These are phyloP conservation scores for Aristolochia contorta DNA, from an alignment of 164 flowering plant genomes.

Conservation along the genomic window DNA sequence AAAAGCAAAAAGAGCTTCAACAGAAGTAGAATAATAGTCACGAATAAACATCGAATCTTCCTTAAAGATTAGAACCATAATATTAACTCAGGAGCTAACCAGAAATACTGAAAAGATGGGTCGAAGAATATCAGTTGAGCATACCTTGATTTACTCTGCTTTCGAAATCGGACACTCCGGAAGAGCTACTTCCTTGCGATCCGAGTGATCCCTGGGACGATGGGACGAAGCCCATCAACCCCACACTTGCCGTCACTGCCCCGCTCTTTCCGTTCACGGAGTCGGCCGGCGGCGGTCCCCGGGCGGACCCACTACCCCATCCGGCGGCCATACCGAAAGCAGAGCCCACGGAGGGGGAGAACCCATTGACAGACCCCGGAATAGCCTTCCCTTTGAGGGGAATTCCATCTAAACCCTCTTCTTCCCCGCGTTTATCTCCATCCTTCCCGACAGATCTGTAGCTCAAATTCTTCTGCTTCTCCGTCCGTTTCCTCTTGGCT, in stretches of 20 bases:
- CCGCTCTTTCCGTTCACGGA: slow-evolving; percentile 13
- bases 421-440: slow-evolving; percentile 23
- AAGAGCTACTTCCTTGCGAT: slow-evolving; percentile 47
- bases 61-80: not conserved
- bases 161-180: slow-evolving; percentile 42
- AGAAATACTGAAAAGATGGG: not conserved
- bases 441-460: slow-evolving; percentile 9
- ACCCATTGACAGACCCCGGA: slow-evolving; percentile 12
- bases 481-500: slow-evolving; percentile 76
- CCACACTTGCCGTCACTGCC: slow-evolving; percentile 1
- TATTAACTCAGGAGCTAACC: not conserved
- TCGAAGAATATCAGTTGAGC: too few relatives aligned
- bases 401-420: slow-evolving; percentile 13
- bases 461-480: slow-evolving; percentile 25
- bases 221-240: slow-evolving; percentile 10
- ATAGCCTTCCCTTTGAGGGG: slow-evolving; percentile 15
- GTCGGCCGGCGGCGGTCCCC: not conserved
- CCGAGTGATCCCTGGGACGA: slow-evolving; percentile 29
- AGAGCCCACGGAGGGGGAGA: not conserved
- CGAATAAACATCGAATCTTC: too few relatives aligned
- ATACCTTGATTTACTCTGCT: slow-evolving; percentile 34
- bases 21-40: too few relatives aligned
- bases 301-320: too few relatives aligned
- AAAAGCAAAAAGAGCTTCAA: too few relatives aligned
- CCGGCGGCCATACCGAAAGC: not conserved